Evolutionary conservation across 768 basidiomycete genomes (phyloP).

Genomic region (Boletus eberwhitei): DNA sequence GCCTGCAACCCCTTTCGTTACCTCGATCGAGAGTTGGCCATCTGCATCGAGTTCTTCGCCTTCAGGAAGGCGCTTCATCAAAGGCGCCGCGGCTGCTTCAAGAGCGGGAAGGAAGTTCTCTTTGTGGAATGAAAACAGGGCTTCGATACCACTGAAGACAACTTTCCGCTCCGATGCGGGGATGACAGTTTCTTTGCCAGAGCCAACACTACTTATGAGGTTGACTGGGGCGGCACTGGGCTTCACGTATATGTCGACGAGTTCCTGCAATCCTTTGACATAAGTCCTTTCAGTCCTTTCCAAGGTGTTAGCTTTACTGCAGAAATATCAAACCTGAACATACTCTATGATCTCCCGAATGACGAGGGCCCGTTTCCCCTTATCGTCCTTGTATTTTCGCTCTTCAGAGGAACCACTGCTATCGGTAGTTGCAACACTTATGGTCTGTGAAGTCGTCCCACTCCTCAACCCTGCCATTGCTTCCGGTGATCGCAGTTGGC

Average conservation of each 20-base stretch:
- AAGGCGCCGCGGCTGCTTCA: slow-evolving; percentile 68
- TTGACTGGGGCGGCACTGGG: slow-evolving; percentile 73
- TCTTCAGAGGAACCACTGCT: slow-evolving; percentile 74
- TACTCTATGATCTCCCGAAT: slow-evolving; percentile 90
- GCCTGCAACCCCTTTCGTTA: slow-evolving; percentile 78
- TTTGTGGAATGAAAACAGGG: slow-evolving; percentile 87
- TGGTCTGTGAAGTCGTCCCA: slow-evolving; percentile 58
- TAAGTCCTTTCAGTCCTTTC: slow-evolving; percentile 91
- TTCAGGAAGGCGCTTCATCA: slow-evolving; percentile 50
- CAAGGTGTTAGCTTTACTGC: slow-evolving; percentile 8
- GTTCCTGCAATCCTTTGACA: slow-evolving; percentile 88
- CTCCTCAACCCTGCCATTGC: slow-evolving; percentile 59
- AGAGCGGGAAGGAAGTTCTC: slow-evolving; percentile 91
- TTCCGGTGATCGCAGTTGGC: slow-evolving; percentile 64
- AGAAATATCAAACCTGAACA: slow-evolving; percentile 30
- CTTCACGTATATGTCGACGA: slow-evolving; percentile 93
- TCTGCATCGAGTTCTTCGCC: slow-evolving; percentile 58
- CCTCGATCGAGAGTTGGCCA: slow-evolving; percentile 68
- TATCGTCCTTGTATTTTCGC: slow-evolving; percentile 90
- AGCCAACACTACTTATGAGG: slow-evolving; percentile 64
- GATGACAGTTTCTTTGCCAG: slow-evolving; percentile 79
- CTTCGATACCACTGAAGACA: slow-evolving; percentile 89
- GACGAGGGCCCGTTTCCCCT: slow-evolving; percentile 75
- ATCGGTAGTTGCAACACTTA: slow-evolving; percentile 71
- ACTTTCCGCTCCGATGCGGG: slow-evolving; percentile 84